These are phyloP conservation scores for Carpinus fangiana DNA, from an alignment of 306 rosid species.

Conservation along the genomic window DNA sequence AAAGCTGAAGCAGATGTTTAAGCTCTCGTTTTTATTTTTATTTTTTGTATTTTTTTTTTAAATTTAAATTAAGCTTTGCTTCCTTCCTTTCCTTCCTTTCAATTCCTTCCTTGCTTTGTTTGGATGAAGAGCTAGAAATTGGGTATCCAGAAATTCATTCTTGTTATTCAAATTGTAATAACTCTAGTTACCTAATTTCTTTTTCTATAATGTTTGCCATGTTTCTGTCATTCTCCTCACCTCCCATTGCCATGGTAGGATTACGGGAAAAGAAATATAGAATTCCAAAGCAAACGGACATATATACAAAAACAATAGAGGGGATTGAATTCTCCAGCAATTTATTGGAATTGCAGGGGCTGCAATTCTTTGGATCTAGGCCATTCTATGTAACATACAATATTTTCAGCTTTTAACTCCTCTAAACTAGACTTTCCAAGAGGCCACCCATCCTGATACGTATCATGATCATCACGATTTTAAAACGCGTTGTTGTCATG, in stretches of 20 bases:
- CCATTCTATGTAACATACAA: too few species aligned
- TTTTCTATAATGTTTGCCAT: neutral
- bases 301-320: too few species aligned
- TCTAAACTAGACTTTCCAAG: accelerated
- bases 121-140: neutral
- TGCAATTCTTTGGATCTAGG: too few species aligned
- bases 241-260: neutral
- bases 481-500: too few species aligned
- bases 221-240: neutral
- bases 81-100: neutral
- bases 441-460: too few species aligned
- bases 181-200: neutral
- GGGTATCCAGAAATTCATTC: neutral
- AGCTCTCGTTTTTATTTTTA: neutral
- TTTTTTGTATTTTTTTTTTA: neutral
- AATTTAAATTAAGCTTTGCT: neutral
- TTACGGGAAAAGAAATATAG: neutral
- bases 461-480: too few species aligned
- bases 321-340: too few species aligned
- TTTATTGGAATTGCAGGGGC: too few species aligned
- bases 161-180: neutral
- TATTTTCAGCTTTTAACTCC: too few species aligned
- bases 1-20: neutral
- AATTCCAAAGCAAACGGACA: neutral
- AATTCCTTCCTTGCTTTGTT: neutral